Evolutionary conservation across 441 rosid genomes (phyloP).

Genomic region (Croton setiger): DNA sequence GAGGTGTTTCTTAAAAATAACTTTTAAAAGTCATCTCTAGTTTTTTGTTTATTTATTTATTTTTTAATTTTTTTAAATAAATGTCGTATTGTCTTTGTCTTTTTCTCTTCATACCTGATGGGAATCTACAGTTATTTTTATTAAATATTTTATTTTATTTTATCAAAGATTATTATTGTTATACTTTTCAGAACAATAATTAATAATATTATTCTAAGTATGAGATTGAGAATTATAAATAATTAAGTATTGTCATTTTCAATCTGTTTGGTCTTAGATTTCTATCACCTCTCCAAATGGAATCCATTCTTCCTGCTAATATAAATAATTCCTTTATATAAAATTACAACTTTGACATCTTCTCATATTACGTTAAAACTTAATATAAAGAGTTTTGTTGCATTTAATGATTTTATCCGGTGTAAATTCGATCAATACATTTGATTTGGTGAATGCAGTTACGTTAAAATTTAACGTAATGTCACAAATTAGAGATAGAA

Average conservation of each 20-base stretch:
- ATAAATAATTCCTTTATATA: too few species aligned
- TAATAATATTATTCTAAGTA: neutral
- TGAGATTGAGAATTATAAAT: neutral
- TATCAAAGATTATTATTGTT: neutral
- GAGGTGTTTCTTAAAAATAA: neutral
- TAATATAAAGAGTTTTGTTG: too few species aligned
- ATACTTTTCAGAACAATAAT: neutral
- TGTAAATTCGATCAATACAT: too few species aligned
- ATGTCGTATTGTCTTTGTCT: constrained; percentile 11
- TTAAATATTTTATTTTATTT: too few species aligned
- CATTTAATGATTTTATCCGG: too few species aligned
- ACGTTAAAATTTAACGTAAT: too few species aligned
- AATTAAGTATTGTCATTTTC: constrained; percentile 1
- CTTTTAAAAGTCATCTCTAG: neutral
- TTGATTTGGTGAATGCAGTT: too few species aligned
- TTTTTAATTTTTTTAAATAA: neutral
- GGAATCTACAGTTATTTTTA: constrained; percentile 7
- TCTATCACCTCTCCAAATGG: neutral
- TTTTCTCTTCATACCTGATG: neutral
- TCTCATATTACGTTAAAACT: too few species aligned
- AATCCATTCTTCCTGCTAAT: neutral
- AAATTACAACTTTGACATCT: too few species aligned
- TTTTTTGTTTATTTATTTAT: neutral
- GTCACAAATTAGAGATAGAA: too few species aligned
- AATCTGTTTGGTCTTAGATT: neutral